Evolutionary conservation across 164 flowering plant species (phyloP).

Genomic region (Aristolochia californica): DNA sequence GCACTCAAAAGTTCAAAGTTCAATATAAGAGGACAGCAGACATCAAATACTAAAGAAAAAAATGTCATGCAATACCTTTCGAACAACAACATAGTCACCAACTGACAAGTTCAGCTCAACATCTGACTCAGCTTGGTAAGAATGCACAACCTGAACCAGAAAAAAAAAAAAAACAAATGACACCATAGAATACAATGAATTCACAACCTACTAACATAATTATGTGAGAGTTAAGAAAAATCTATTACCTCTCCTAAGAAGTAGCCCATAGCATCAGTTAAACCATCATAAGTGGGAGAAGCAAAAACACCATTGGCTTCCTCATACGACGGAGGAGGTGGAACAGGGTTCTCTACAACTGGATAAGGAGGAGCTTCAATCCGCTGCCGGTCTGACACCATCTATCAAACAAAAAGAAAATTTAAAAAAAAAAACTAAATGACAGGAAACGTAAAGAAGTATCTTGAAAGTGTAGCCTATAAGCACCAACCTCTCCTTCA

Average conservation of each 20-base stretch:
- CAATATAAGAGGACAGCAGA: background rate
- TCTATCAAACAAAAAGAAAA: constrained; percentile 26
- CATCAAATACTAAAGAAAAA: background rate
- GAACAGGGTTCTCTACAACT: constrained; percentile 28
- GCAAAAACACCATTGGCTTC: constrained; percentile 52
- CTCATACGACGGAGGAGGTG: constrained; percentile 77
- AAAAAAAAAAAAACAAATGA: background rate
- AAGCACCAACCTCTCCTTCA: constrained; percentile 74
- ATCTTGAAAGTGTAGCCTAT: too few species aligned
- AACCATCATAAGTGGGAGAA: constrained; percentile 37
- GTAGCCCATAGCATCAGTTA: constrained; percentile 51
- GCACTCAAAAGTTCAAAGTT: background rate
- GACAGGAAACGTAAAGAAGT: background rate
- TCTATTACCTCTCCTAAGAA: constrained; percentile 71
- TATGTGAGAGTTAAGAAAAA: background rate
- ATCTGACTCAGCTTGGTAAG: constrained; percentile 74
- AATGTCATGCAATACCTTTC: constrained; percentile 49
- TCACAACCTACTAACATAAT: background rate
- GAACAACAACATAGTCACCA: constrained; percentile 82
- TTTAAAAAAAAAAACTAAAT: background rate
- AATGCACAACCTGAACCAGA: constrained; percentile 48
- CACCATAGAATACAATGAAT: background rate
- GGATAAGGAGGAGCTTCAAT: constrained; percentile 67
- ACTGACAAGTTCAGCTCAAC: constrained; percentile 67
- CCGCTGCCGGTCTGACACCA: constrained; percentile 63